Evolutionary conservation across 2,329 filamentous ascomycete genomes (phyloP), one percentile per base, ranked within the genome.

Genomic region (Sphaerulina populicola): DNA sequence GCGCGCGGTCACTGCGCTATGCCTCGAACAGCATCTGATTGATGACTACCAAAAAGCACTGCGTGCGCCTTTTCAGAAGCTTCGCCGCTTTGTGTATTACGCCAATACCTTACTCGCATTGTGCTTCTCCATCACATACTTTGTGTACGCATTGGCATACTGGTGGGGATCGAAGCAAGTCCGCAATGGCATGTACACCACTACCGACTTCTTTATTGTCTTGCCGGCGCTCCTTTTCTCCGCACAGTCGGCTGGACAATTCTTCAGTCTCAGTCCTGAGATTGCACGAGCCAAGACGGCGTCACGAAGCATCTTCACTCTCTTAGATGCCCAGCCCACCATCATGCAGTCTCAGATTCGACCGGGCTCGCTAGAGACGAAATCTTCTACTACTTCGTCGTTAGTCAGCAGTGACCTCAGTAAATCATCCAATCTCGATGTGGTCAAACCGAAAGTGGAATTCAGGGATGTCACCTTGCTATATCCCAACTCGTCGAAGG

Each of bases 1-100:
- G 66, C 79, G 81, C 58, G 86, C 83, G 27, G 75, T 74, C 11
- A 68, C 71, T 2, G 66, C 70, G 1, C 68, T 74, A 9, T 69
- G 71, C 6, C 61, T 71, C 6, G 71, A 74, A 53, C 57, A 64
- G 6, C 63, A 69, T 37, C 65, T 73, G 12, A 58, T 72, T 14
- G 54, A 63, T 11, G 52, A 64, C 9, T 74, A 74, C 48, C 62
- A 62, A 40, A 59, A 60, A 2, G 66, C 68, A 1, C 65, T 74
- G 6, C 63, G 64, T 12, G 63, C 66, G 39, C 71, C 71, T 2
- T 72, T 71, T 50, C 61, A 69, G 18, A 63, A 69, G 42, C 67
- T 71, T 23, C 55, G 71, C 8, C 63, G 60, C 6, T 73, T 72
- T 51, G 70, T 66, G 15, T 52, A 70, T 4, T 62, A 65, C 5